These are phyloP conservation scores for Penicillium mononematosum DNA, from an alignment of 495 filamentous ascomycete species.

Conservation along the genomic window DNA sequence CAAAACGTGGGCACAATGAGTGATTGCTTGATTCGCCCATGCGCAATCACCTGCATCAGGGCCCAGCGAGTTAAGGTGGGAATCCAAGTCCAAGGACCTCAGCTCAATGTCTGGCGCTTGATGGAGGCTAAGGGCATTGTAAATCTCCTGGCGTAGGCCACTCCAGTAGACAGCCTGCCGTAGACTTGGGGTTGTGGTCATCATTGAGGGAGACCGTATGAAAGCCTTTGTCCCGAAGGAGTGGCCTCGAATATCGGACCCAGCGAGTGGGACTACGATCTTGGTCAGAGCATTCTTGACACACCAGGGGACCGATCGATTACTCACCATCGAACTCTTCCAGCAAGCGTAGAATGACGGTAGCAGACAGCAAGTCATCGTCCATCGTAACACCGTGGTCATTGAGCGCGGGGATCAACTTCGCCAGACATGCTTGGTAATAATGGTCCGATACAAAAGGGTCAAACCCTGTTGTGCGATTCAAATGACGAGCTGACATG, in stretches of 20 bases:
- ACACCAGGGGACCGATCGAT: not conserved
- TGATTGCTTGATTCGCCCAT: slow-evolving; percentile 31
- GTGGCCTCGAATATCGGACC: slow-evolving; percentile 29
- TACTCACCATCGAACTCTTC: slow-evolving; percentile 59
- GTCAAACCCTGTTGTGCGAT: slow-evolving; percentile 47
- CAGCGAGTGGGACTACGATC: slow-evolving; percentile 28
- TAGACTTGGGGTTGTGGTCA: slow-evolving; percentile 25
- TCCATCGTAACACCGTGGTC: slow-evolving; percentile 49
- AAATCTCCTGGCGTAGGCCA: slow-evolving; percentile 29
- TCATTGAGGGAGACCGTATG: slow-evolving; percentile 23
- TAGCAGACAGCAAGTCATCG: slow-evolving; percentile 58
- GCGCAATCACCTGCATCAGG: slow-evolving; percentile 24
- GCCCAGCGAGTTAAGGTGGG: slow-evolving; percentile 19
- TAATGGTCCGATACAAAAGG: slow-evolving; percentile 48
- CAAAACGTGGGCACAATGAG: slow-evolving; percentile 29
- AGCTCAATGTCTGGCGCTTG: slow-evolving; percentile 29
- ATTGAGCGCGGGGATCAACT: slow-evolving; percentile 49
- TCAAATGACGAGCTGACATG: slow-evolving; percentile 55
- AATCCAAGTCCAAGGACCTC: slow-evolving; percentile 29
- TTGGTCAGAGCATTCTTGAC: slow-evolving; percentile 2
- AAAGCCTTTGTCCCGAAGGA: slow-evolving; percentile 31
- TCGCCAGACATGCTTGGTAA: slow-evolving; percentile 49
- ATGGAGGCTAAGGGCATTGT: slow-evolving; percentile 26
- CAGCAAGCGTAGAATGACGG: slow-evolving; percentile 58
- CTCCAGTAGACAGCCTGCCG: slow-evolving; percentile 31